Percentiles rank a stretch among this genome's conserved stretches.
Conservation (phyloP, 768 basidiomycete genomes). For the Pulveroboletus sp. region DNA sequence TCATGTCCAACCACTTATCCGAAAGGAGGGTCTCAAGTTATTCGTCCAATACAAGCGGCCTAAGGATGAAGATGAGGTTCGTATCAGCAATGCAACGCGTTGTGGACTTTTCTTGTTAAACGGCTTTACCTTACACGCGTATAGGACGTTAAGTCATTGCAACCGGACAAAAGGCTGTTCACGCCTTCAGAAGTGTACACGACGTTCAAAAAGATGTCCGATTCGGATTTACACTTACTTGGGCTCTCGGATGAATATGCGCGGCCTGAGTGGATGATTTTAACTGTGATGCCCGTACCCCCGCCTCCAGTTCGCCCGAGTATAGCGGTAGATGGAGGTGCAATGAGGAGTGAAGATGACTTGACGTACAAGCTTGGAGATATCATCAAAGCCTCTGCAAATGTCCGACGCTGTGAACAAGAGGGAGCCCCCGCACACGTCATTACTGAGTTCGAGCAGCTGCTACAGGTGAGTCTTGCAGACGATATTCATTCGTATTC, state of each 20-base stretch:
- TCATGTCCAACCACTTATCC: conserved; percentile 79
- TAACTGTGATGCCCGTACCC: conserved; percentile 95
- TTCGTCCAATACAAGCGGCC: conserved; percentile 91
- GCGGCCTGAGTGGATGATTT: conserved; percentile 98
- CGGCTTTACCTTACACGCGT: background rate
- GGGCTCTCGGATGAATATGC: conserved; percentile 96
- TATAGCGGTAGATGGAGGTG: conserved; percentile 94
- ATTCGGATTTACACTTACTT: conserved; percentile 80
- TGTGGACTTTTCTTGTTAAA: conserved; percentile 10
- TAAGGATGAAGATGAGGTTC: conserved; percentile 93
- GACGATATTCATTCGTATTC: background rate
- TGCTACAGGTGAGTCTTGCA: conserved; percentile 71
- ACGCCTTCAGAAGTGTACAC: conserved; percentile 88
- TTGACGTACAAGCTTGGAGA: conserved; percentile 97
- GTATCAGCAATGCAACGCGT: conserved; percentile 27
- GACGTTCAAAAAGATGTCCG: conserved; percentile 93
- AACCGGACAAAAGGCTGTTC: conserved; percentile 78
- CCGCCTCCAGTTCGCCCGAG: conserved; percentile 97
- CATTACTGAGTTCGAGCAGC: conserved; percentile 91
- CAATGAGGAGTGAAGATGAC: conserved; percentile 96
- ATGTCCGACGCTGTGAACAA: conserved; percentile 87
- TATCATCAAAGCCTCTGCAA: conserved; percentile 92
- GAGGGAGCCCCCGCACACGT: conserved; percentile 97
- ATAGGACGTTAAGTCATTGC: conserved; percentile 75
- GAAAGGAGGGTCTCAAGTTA: conserved; percentile 94